Percentiles rank a stretch among this genome's conserved stretches.
Evolutionary conservation across 139 green algal genomes (phyloP).

Genomic region (Closterium sp.): DNA sequence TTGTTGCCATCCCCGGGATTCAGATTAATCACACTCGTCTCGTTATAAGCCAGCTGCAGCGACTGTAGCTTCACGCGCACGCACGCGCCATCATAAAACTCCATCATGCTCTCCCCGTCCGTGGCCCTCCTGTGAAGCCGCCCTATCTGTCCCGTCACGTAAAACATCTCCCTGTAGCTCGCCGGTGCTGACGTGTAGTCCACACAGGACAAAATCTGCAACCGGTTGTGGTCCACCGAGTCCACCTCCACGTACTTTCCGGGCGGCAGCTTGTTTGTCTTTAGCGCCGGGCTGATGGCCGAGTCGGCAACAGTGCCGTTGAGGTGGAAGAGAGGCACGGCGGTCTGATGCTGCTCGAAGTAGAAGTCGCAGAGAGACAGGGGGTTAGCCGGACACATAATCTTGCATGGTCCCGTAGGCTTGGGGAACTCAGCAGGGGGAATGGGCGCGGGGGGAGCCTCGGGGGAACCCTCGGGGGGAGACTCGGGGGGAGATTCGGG

Average conservation of each 20-base stretch:
- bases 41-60: background rate
- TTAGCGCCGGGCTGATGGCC: background rate
- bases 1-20: background rate
- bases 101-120: background rate
- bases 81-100: background rate
- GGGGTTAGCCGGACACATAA: background rate
- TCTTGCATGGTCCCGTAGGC: background rate
- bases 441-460: background rate
- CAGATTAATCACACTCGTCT: background rate
- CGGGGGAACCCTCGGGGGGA: background rate
- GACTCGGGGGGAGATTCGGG: background rate
- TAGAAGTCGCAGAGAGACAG: background rate
- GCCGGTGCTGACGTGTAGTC: background rate
- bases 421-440: background rate
- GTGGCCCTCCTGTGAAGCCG: background rate
- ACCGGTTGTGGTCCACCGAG: background rate
- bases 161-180: background rate
- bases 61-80: background rate
- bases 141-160: background rate
- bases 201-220: background rate
- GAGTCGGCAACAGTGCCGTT: background rate
- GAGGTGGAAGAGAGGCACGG: background rate
- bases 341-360: background rate
- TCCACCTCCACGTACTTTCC: background rate
- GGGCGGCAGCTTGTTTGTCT: background rate